Base-by-base conservation (phyloP, 306 rosid species). In the Cicer judaicum region DNA sequence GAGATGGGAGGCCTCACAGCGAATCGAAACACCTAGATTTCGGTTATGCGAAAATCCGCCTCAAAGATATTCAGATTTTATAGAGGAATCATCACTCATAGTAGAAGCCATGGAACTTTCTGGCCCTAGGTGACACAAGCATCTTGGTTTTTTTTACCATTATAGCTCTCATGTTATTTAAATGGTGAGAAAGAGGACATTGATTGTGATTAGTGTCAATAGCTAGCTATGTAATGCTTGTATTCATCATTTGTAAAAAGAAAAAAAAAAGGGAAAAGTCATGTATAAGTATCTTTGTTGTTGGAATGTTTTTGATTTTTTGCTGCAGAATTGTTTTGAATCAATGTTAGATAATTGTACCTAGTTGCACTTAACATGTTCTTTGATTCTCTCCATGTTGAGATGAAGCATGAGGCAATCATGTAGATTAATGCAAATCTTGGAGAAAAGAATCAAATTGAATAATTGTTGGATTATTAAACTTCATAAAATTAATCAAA, bases 51-150 rank as follows among this genome's bases (percentile, higher is more conserved):
- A 95, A 63, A 80, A 82, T 66, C 90, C 88, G 0, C 92, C 93
- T 34, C 96, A 84, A 78, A 83, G 92, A 74, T 95, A 92, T 60
- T 90, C 99, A 43, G 98, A 92, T 83, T 95, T 80, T 61, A 89
- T 95, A 64, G 98, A 92, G 57, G 99, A 95, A 82, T 92, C 97
- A 52, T 89, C 99, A 42, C 91, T 95, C 46, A 90, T 95, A 59
- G 67, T 90, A 29, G 99, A 95, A 83, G 98, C 98, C 24, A 90
- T 95, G 98, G 99, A 95, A 87, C 99, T 95, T 66, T 95, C 99
- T 46, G 99, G 99, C 19, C 99, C 99, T 54, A 89, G 99, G 86
- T 95, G 93, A 95, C 79, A 95, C 78, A 50, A 55, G 40, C 73
- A 70, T 81, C 78, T 73, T 84, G 60, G 40, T 54, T 77, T n/a